Conservation (phyloP, 371 early-diverging fungal genomes). For the Circinella minor region DNA sequence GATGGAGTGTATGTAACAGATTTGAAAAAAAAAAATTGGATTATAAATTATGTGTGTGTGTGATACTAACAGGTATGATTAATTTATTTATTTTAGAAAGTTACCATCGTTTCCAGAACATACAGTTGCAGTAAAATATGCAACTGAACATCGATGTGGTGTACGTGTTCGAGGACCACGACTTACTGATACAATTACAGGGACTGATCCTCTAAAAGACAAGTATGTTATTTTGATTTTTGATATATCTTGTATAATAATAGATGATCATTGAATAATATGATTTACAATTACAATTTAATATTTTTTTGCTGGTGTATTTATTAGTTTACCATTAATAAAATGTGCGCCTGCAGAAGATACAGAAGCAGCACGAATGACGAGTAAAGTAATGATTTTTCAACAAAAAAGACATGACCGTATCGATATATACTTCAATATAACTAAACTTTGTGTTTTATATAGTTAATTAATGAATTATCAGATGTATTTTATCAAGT, state of each 20-base stretch:
- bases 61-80: no score
- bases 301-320: no score
- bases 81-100: conserved; percentile 20
- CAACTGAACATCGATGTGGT: conserved; percentile 26
- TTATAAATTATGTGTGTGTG: no score
- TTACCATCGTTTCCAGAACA: conserved; percentile 49
- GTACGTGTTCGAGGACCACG: conserved; percentile 51
- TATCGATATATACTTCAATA: no score
- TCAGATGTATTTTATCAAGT: conserved; percentile 37
- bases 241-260: no score
- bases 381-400: conserved; percentile 36
- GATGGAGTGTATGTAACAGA: conserved; percentile 41
- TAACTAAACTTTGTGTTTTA: background rate
- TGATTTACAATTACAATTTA: no score
- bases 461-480: conserved; percentile 50
- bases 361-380: conserved; percentile 41
- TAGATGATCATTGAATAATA: no score
- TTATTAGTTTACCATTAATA: conserved; percentile 37
- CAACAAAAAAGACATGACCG: no score
- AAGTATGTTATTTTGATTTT: conserved; percentile 25
- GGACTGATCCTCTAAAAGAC: conserved; percentile 62
- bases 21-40: no score
- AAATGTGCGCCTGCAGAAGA: conserved; percentile 42
- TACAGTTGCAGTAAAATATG: conserved; percentile 24
- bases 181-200: conserved; percentile 51